Evolutionary conservation across 176 grass and related monocot species (phyloP).

Genomic region (Musa schizocarpa): DNA sequence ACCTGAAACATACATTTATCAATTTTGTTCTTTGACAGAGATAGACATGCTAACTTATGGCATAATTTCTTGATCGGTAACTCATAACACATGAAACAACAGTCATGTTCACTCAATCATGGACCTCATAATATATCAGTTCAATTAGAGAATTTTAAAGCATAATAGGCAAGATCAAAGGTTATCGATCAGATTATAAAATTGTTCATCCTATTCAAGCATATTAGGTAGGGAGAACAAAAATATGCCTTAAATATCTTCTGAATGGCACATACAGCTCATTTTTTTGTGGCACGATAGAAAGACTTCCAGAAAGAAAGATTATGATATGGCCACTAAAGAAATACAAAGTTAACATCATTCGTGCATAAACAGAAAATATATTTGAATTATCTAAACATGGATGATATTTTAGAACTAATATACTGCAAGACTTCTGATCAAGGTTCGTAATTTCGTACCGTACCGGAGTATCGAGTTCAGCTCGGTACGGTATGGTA

Average conservation of each 20-base stretch:
- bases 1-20: slow-evolving; percentile 44
- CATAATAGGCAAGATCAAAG: background rate
- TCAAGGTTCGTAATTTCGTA: too few species aligned
- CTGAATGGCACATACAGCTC: background rate
- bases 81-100: background rate
- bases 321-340: background rate
- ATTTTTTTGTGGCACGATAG: background rate
- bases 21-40: background rate
- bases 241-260: background rate
- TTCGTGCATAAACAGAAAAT: too few species aligned
- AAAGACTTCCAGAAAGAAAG: background rate
- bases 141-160: background rate
- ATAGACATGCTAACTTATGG: background rate
- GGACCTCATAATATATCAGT: background rate
- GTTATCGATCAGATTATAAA: background rate
- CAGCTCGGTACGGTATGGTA: too few species aligned
- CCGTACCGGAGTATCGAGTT: too few species aligned
- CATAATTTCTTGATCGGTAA: background rate
- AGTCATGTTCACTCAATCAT: background rate
- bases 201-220: background rate
- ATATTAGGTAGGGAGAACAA: background rate
- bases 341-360: background rate
- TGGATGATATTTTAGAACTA: background rate
- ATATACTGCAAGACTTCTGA: background rate
- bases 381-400: background rate